A percentile compares a stretch with the other conserved stretches of the same genome.
Evolutionary conservation across 2,329 filamentous ascomycete species (phyloP).

Genomic region (Colletotrichum orchidophilum): DNA sequence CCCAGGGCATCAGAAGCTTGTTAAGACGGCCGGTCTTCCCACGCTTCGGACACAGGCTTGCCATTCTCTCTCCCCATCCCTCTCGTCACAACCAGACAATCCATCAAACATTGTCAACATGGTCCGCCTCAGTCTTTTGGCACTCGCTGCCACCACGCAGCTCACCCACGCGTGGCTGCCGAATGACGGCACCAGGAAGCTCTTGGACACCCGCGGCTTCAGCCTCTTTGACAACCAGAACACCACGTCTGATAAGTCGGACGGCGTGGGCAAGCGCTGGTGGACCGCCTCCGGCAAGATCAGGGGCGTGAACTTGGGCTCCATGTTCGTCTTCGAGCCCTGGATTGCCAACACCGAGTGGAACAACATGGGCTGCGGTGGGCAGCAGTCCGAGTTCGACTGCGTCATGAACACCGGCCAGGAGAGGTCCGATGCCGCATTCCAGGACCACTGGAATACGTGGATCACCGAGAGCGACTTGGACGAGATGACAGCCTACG

Average conservation of each 20-base stretch:
- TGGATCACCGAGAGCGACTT: slow-evolving; percentile 62
- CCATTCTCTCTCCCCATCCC: not conserved
- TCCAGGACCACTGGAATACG: slow-evolving; percentile 58
- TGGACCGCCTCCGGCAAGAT: slow-evolving; percentile 49
- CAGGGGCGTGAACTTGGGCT: slow-evolving; percentile 64
- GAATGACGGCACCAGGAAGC: slow-evolving; percentile 20
- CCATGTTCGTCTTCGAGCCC: slow-evolving; percentile 61
- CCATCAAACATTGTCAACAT: slow-evolving; percentile 6
- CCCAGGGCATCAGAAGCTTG: not conserved
- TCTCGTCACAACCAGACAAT: not conserved
- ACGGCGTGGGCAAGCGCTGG: slow-evolving; percentile 22
- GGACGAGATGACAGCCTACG: slow-evolving; percentile 56
- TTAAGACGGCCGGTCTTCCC: slow-evolving; percentile 11
- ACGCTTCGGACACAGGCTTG: not conserved
- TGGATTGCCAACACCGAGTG: slow-evolving; percentile 61
- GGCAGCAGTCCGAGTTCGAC: slow-evolving; percentile 60
- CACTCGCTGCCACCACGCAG: slow-evolving; percentile 7
- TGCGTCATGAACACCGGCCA: slow-evolving; percentile 61
- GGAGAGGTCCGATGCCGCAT: slow-evolving; percentile 54
- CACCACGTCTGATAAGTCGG: slow-evolving; percentile 3
- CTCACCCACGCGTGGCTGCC: slow-evolving; percentile 25
- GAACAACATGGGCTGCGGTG: slow-evolving; percentile 57
- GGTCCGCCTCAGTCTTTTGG: slow-evolving; percentile 21
- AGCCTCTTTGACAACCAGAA: slow-evolving; percentile 29
- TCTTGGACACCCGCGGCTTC: slow-evolving; percentile 27